Evolutionary conservation across 495 filamentous ascomycete species (phyloP).

Genomic region (Aspergillus leporis): DNA sequence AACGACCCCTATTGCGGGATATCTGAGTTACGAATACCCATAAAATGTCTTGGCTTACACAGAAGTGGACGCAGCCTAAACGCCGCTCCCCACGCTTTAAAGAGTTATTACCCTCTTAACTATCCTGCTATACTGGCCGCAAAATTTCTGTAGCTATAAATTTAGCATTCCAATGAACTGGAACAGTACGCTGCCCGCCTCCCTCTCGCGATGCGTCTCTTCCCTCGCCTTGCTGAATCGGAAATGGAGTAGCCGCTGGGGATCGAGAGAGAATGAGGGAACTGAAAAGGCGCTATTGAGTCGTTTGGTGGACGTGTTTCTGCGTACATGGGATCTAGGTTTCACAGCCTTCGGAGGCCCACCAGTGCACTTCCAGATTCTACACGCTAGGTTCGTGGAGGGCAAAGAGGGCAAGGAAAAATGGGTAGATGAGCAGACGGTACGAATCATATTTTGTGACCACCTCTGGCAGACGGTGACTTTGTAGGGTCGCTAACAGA

Average conservation of each 20-base stretch:
- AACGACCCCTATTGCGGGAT: no score
- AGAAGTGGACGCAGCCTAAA: no score
- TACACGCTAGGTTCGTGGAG: conserved; percentile 65
- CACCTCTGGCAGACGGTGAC: no score
- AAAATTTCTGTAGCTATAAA: no score
- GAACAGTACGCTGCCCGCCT: conserved; percentile 14
- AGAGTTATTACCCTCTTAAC: no score
- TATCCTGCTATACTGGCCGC: no score
- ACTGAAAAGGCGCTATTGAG: background rate
- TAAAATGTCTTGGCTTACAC: no score
- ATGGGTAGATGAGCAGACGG: conserved; percentile 79
- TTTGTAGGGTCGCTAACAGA: no score
- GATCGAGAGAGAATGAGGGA: background rate
- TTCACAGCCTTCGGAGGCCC: conserved; percentile 73
- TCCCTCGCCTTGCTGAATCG: conserved; percentile 8
- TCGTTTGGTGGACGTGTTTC: conserved; percentile 38
- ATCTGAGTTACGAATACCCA: no score
- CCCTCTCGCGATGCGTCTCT: conserved; percentile 1
- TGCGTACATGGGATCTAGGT: conserved; percentile 64
- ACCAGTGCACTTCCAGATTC: conserved; percentile 70
- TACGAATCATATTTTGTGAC: conserved; percentile 24
- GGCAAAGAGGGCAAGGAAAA: no score
- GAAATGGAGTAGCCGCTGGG: conserved; percentile 5
- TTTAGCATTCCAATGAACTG: no score
- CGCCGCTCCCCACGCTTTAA: no score